Conservation (phyloP, 768 basidiomycete species). For the Boletus coccyginus region DNA sequence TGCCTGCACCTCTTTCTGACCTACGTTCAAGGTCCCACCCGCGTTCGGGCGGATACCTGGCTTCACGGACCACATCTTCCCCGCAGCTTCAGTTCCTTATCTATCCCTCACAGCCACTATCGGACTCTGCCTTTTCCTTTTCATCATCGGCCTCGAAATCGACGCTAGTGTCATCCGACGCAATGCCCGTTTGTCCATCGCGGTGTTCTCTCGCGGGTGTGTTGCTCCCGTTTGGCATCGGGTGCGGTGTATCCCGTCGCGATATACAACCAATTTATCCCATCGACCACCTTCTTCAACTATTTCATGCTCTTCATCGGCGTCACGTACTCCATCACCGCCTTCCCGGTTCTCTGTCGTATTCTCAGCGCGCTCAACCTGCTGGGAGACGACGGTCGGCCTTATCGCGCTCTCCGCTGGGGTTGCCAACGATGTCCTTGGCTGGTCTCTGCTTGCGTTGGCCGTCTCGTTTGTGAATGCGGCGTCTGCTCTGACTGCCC, state of each 20-base stretch:
- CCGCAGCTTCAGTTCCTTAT: slow-evolving; percentile 62
- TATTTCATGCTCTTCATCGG: slow-evolving; percentile 95
- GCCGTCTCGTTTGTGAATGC: slow-evolving; percentile 93
- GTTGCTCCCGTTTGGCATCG: slow-evolving; percentile 82
- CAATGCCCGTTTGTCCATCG: slow-evolving; percentile 61
- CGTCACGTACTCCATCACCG: slow-evolving; percentile 86
- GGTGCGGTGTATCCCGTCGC: slow-evolving; percentile 72
- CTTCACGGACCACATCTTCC: slow-evolving; percentile 87
- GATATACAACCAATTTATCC: slow-evolving; percentile 73
- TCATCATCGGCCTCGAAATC: slow-evolving; percentile 92
- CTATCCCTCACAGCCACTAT: slow-evolving; percentile 88
- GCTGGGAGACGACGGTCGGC: slow-evolving; percentile 88
- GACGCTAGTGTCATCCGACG: slow-evolving; percentile 77
- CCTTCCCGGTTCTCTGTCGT: slow-evolving; percentile 86
- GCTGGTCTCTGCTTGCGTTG: slow-evolving; percentile 87
- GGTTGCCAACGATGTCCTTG: slow-evolving; percentile 86
- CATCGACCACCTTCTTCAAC: slow-evolving; percentile 58
- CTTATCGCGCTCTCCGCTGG: slow-evolving; percentile 91
- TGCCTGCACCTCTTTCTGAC: slow-evolving; percentile 54
- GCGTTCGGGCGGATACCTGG: slow-evolving; percentile 80
- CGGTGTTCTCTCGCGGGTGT: slow-evolving; percentile 82
- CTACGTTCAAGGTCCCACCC: slow-evolving; percentile 38
- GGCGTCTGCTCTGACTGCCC: slow-evolving; percentile 72
- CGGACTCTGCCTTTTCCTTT: slow-evolving; percentile 84
- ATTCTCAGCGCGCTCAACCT: slow-evolving; percentile 89